These are phyloP conservation scores for Vitis cinerea DNA, from an alignment of 164 flowering plant species.

Conservation along the genomic window DNA sequence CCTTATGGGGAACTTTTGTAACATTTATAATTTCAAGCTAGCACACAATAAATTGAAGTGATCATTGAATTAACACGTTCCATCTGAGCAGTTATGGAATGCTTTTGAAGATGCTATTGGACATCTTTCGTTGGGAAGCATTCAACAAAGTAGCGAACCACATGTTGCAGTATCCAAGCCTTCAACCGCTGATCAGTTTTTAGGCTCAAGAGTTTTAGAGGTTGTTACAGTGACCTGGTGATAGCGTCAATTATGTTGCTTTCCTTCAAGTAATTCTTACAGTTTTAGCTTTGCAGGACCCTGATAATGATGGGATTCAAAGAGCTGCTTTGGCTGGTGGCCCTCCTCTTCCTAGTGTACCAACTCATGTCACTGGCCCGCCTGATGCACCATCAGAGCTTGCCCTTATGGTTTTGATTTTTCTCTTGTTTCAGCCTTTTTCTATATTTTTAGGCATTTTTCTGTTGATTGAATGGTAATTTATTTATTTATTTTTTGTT, in stretches of 20 bases:
- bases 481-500: neutral
- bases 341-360: constrained; percentile 12
- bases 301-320: constrained; percentile 21
- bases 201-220: constrained; percentile 34
- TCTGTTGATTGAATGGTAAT: constrained; percentile 1
- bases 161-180: constrained; percentile 22
- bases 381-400: constrained; percentile 21
- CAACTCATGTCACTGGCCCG: constrained; percentile 26
- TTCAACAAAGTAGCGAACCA: constrained; percentile 24
- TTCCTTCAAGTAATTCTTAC: neutral
- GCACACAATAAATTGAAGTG: neutral
- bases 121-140: constrained; percentile 20
- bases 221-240: constrained; percentile 20
- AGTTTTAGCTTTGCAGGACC: constrained; percentile 28
- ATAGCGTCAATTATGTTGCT: neutral
- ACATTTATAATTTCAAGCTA: neutral
- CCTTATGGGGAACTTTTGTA: neutral
- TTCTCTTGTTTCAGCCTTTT: constrained; percentile 1
- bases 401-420: constrained; percentile 32
- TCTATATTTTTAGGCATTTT: neutral
- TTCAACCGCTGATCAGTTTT: constrained; percentile 26
- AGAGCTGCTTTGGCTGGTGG: constrained; percentile 20
- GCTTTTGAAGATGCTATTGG: constrained; percentile 57
- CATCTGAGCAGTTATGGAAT: constrained; percentile 60
- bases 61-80: neutral